These are phyloP conservation scores for Candida gorgasii DNA, from an alignment of 805 yeast species.

Conservation along the genomic window DNA sequence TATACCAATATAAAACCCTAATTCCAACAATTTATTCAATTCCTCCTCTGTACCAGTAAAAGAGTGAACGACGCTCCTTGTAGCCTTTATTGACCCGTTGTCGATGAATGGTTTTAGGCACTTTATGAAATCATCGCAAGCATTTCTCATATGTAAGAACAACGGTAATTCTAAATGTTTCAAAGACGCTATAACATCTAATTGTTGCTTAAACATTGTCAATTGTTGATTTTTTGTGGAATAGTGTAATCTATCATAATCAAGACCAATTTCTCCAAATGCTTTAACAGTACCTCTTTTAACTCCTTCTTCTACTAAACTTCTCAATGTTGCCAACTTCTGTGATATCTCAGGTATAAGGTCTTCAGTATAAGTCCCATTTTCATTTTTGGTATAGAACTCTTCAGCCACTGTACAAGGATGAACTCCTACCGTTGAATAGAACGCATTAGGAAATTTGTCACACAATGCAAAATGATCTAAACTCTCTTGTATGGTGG, in stretches of 20 bases:
- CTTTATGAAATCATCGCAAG: conserved; percentile 73
- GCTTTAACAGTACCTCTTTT: conserved; percentile 63
- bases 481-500: conserved; percentile 65
- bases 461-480: conserved; percentile 60
- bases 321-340: conserved; percentile 51
- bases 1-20: conserved; percentile 74
- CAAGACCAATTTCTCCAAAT: conserved; percentile 95
- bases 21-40: conserved; percentile 51
- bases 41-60: conserved; percentile 84
- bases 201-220: conserved; percentile 68
- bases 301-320: conserved; percentile 50
- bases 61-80: conserved; percentile 89
- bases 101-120: conserved; percentile 63
- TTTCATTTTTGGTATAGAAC: conserved; percentile 29
- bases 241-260: conserved; percentile 84
- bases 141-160: conserved; percentile 87
- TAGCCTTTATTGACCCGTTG: conserved; percentile 38
- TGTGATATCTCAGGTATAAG: conserved; percentile 25
- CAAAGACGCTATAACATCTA: conserved; percentile 55
- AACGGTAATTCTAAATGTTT: conserved; percentile 61
- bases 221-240: conserved; percentile 69
- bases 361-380: conserved; percentile 35
- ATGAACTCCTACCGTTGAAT: conserved; percentile 89
- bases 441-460: conserved; percentile 30
- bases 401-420: conserved; percentile 76